Conservation (phyloP, 129 eudicot species). For the Rutidosis leptorrhynchoides region DNA sequence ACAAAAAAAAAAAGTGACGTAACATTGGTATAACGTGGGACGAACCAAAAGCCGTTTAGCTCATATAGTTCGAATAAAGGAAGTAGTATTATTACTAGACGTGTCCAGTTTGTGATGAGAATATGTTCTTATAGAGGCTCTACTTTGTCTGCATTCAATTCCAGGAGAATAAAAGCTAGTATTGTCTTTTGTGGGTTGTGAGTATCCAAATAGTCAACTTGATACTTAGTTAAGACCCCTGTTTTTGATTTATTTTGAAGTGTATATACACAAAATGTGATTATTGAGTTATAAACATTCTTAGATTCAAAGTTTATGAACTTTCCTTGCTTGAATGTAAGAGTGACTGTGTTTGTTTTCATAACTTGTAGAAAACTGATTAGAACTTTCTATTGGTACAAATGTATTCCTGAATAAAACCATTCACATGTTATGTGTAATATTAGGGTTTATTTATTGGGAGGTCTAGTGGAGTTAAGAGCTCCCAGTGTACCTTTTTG, state of each 20-base stretch:
- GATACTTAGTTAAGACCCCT: too few relatives aligned
- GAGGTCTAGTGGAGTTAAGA: slow-evolving; percentile 52
- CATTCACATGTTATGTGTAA: neutral
- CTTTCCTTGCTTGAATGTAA: too few relatives aligned
- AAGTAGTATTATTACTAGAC: neutral
- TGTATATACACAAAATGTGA: too few relatives aligned
- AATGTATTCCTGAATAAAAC: slow-evolving; percentile 14
- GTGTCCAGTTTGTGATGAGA: slow-evolving; percentile 12
- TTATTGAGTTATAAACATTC: too few relatives aligned
- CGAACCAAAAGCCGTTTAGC: slow-evolving; percentile 2
- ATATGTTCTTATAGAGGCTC: neutral
- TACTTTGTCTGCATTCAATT: too few relatives aligned
- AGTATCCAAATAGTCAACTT: too few relatives aligned
- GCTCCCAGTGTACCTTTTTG: slow-evolving; percentile 67
- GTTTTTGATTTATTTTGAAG: too few relatives aligned
- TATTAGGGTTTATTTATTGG: slow-evolving; percentile 60
- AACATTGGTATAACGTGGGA: slow-evolving; percentile 11
- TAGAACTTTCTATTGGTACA: neutral
- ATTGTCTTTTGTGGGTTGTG: too few relatives aligned
- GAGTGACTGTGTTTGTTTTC: slow-evolving; percentile 13
- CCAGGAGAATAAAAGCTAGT: too few relatives aligned
- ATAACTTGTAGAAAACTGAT: neutral
- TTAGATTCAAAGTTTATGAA: too few relatives aligned
- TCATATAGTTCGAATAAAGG: neutral
- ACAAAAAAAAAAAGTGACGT: neutral